Conservation (phyloP, 805 yeast genomes). For the Yarrowia hollandica region DNA sequence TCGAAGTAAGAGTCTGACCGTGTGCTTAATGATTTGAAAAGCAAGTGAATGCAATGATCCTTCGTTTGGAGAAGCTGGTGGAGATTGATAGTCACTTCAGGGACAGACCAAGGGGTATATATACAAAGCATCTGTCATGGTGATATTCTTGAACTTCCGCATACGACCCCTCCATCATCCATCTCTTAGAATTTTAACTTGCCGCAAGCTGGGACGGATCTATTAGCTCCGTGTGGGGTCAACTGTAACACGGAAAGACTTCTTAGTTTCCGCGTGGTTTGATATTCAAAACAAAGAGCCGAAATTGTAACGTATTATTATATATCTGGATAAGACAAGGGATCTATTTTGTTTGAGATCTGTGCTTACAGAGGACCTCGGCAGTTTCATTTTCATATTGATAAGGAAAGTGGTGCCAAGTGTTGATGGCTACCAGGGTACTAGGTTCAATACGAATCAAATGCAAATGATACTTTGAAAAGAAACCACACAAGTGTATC, state of each 20-base stretch:
- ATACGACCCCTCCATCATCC: background rate
- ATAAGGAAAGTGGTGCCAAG: no score
- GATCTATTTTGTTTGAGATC: background rate
- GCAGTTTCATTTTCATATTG: background rate
- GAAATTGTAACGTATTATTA: background rate
- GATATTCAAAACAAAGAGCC: background rate
- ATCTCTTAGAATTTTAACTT: background rate
- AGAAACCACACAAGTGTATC: no score
- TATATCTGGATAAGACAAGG: background rate
- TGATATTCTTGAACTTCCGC: background rate
- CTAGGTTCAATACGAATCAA: no score
- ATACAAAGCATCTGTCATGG: no score
- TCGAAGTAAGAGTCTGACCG: background rate
- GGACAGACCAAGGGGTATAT: conserved; percentile 1
- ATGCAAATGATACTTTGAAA: no score
- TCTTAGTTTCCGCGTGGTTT: background rate
- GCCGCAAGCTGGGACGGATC: conserved; percentile 19
- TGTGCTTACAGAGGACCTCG: background rate
- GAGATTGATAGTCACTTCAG: no score
- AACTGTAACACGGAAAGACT: conserved; percentile 1
- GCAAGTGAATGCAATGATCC: background rate
- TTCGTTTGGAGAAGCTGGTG: background rate
- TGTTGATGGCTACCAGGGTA: no score
- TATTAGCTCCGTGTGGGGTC: conserved; percentile 18
- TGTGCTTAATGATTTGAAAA: no score